Percentiles rank a stretch among this genome's conserved stretches.
phyloP scores from a whole-genome alignment of 2,329 filamentous ascomycete genomes.

The Neoascochyta sp. region DNA sequence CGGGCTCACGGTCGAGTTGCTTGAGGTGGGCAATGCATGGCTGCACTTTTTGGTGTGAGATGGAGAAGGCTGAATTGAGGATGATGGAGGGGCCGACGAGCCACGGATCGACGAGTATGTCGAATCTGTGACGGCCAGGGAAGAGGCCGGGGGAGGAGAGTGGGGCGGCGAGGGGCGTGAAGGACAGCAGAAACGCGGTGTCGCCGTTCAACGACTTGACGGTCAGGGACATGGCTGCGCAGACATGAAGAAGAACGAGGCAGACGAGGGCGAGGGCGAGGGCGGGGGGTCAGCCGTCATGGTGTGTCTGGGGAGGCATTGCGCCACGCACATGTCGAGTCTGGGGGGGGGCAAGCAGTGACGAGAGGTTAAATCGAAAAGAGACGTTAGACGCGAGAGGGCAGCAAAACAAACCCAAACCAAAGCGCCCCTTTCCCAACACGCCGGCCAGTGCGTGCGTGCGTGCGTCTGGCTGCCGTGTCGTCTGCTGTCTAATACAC shows the following conservation, averaged over 20 bases:
- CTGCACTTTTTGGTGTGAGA: constrained; percentile 53
- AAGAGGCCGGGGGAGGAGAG: constrained; percentile 37
- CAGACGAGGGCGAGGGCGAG: no score
- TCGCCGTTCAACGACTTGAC: constrained; percentile 63
- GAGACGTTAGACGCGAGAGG: no score
- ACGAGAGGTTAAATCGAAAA: no score
- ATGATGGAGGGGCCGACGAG: constrained; percentile 59
- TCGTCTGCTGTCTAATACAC: no score
- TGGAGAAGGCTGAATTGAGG: constrained; percentile 59
- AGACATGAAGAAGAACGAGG: no score
- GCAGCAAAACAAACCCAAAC: no score
- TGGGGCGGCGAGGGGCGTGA: constrained; percentile 52
- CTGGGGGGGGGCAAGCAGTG: no score
- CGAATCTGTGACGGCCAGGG: constrained; percentile 51
- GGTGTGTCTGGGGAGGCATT: no score
- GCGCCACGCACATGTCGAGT: no score
- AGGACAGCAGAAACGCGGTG: constrained; percentile 62
- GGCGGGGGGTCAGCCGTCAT: constrained; percentile 10
- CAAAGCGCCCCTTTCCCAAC: no score
- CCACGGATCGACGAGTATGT: constrained; percentile 70
- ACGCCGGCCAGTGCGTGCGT: no score
- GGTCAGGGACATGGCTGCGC: constrained; percentile 56
- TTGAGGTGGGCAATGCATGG: constrained; percentile 57
- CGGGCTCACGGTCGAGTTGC: constrained; percentile 51
- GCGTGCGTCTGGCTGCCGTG: no score